Conservation (phyloP, 495 filamentous ascomycete species). For the Talaromyces nanjingensis region DNA sequence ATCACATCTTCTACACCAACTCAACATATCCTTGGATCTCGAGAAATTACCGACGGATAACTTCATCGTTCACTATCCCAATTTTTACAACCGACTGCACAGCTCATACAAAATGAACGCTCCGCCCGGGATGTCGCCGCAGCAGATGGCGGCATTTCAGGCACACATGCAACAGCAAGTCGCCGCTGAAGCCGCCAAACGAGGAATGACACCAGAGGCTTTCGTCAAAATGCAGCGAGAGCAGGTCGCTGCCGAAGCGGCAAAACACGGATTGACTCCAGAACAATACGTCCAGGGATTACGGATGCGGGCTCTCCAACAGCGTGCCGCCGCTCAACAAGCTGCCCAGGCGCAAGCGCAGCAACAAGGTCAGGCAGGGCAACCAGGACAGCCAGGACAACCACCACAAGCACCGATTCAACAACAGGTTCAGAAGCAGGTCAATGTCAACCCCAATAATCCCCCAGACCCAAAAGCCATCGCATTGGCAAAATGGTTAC, state of each 20-base stretch:
- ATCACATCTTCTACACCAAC: background rate
- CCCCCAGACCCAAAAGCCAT: slow-evolving; percentile 82
- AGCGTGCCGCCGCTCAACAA: slow-evolving; percentile 31
- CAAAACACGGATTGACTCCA: slow-evolving; percentile 54
- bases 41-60: background rate
- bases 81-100: background rate
- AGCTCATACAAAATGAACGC: slow-evolving; percentile 33
- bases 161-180: slow-evolving; percentile 85
- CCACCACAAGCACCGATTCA: slow-evolving; percentile 15
- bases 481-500: slow-evolving; percentile 84
- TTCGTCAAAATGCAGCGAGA: slow-evolving; percentile 56
- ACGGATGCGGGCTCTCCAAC: slow-evolving; percentile 51
- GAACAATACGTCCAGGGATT: slow-evolving; percentile 60
- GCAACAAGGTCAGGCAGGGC: slow-evolving; percentile 23
- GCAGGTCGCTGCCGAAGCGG: slow-evolving; percentile 53
- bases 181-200: slow-evolving; percentile 64
- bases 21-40: background rate
- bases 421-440: slow-evolving; percentile 37
- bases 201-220: slow-evolving; percentile 68
- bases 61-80: background rate
- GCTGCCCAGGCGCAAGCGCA: slow-evolving; percentile 30
- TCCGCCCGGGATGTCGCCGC: slow-evolving; percentile 65
- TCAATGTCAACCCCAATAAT: slow-evolving; percentile 54
- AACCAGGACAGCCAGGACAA: slow-evolving; percentile 33
- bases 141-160: slow-evolving; percentile 80